Evolutionary conservation across 2,329 filamentous ascomycete species (phyloP), one percentile per base, ranked within the genome.

Genomic region (Fusarium sp.): DNA sequence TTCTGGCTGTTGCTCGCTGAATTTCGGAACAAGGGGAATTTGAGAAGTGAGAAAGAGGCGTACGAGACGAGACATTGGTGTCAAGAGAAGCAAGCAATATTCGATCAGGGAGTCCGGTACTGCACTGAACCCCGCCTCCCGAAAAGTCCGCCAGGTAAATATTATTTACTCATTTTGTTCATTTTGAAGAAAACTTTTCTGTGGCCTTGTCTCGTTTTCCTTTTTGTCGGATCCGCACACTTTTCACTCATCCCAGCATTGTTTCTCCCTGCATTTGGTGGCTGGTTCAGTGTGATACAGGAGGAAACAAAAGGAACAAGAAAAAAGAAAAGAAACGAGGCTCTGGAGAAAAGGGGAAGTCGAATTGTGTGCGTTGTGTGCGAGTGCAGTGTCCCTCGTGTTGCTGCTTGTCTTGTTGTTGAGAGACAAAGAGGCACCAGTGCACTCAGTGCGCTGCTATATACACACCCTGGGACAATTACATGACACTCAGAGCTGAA

Each of bases 351-450:
- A 70, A 72, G 57, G 64, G 60, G 55, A 68, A 71, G 65, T 62
- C 45, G 47, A 75, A 73, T 69, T 68, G 65, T 75, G 62, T 74
- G 73, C 63, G 73, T 67, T 77, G 62, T 68, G 71, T 72, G 66
- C 44, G 63, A 30, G 50, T 63, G 44, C 57, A 13, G 48, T 51
- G 52, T 69, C 54, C 59, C 67, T 59, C 38, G 56, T 69, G 73
- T 74, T 65, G 74, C 63, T 66, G 72, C 66, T 66, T 76, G 52
- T 73, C 62, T 60, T 51, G 57, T 75, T 75, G 62, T 75, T 72
- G 64, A 73, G 72, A 74, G 66, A 74, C 63, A 75, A 66, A 64
- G 61, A 74, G 9, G 32, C 24, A 66, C 56, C 75, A 68, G 50
- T 50, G 48, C 36, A 38, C 45, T 48, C 70, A 66, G 50, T 57